Evolutionary conservation across 139 green algal genomes (phyloP), one percentile per base, ranked within the genome.

Genomic region (Eudorina sp.): DNA sequence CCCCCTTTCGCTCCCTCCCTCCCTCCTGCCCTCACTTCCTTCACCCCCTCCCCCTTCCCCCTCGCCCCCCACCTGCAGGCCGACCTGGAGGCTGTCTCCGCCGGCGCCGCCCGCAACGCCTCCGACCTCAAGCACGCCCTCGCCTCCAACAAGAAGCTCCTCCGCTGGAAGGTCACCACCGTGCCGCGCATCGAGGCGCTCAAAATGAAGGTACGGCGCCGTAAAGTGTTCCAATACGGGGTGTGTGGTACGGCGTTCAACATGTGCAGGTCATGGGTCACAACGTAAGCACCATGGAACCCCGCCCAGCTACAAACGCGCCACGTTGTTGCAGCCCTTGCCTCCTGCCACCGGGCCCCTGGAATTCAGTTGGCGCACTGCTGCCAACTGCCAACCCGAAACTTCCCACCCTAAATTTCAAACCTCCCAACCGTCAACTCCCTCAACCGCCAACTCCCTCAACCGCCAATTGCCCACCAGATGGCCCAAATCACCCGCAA

Each of bases 71-170:
- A n/a, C n/a, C n/a, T n/a, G n/a, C 73, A 86, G 84, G 84, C 79
- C 45, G 89, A 92, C 70, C 84, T 92, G 55, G 89, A 90, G 72
- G 31, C 89, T 1, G 36, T 85, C 6, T 51, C 8, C 6, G 64
- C 89, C 2, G 55, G 46, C 27, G 53, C 89, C 5, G 78, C 79
- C 3, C 72, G 73, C 55, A 73, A 58, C 62, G 53, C 66, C 31
- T 45, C 69, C 14, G 89, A 90, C 89, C 78, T 92, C 38, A 68
- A 31, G 0, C 89, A 92, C 53, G 89, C 89, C 36, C 84, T 85
- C 36, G 79, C 78, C 25, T 88, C 83, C 89, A 92, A 92, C 84
- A 90, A 90, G 84, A 70, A 79, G 68, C 84, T 92, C 16, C 81
- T 90, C 62, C 55, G 36, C 19, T 92, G 84, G 84, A 90, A 91